Percentiles rank a stretch among this genome's conserved stretches.
phyloP scores from a whole-genome alignment of 2,329 filamentous ascomycete species.

The Tothia fuscella region DNA sequence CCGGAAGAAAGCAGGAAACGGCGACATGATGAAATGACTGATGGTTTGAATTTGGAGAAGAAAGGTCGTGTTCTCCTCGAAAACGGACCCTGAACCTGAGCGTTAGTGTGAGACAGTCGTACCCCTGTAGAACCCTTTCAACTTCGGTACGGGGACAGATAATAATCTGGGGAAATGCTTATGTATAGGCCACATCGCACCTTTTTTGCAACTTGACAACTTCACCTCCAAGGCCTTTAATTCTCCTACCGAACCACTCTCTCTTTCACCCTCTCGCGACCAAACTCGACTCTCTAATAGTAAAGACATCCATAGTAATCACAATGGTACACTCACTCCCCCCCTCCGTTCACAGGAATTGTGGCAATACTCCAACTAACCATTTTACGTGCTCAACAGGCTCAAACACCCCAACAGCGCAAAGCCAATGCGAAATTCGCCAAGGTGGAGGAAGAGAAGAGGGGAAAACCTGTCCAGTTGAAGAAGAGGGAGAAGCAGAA shows the following conservation, averaged over 20 bases:
- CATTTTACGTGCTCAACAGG: slow-evolving; percentile 36
- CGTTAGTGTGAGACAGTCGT: too few species aligned
- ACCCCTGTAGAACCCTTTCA: too few species aligned
- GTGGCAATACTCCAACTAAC: neutral
- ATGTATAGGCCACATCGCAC: neutral
- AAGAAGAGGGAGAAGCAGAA: slow-evolving; percentile 41
- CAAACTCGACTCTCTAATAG: neutral
- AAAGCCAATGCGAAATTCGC: slow-evolving; percentile 69
- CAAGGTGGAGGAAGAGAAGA: slow-evolving; percentile 58
- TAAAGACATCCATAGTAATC: neutral
- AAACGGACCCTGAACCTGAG: too few species aligned
- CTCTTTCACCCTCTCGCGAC: neutral
- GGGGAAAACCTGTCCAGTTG: slow-evolving; percentile 49
- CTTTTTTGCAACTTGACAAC: neutral
- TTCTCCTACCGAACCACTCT: neutral
- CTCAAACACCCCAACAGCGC: slow-evolving; percentile 75
- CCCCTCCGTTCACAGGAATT: too few species aligned
- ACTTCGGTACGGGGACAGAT: too few species aligned
- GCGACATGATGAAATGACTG: too few species aligned
- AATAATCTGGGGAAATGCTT: too few species aligned
- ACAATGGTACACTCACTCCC: slow-evolving; percentile 2
- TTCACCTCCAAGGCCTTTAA: neutral
- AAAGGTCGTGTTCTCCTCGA: too few species aligned
- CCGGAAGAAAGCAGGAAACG: too few species aligned
- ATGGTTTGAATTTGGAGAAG: too few species aligned